Conservation (phyloP, 108 stramenopile species). For the Bacterosira constricta region DNA sequence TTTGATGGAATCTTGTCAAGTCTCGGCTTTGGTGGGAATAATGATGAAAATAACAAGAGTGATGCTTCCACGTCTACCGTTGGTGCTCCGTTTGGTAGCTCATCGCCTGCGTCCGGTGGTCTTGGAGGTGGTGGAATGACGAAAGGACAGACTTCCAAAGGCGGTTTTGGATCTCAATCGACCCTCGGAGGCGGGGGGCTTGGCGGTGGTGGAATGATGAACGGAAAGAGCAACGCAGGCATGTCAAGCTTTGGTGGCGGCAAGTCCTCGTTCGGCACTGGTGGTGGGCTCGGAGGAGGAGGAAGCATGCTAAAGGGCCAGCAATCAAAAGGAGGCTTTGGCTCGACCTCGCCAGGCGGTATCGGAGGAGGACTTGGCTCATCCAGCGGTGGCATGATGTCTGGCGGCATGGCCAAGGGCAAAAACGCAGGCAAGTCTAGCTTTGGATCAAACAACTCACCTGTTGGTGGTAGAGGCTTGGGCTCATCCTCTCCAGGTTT, state of each 20-base stretch:
- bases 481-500: too few species aligned
- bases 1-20: conserved; percentile 9
- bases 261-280: neutral
- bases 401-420: too few species aligned
- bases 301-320: conserved; percentile 1
- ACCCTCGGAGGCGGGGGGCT: neutral
- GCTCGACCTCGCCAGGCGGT: neutral
- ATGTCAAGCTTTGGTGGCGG: neutral
- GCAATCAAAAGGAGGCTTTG: conserved; percentile 1
- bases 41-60: neutral
- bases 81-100: neutral
- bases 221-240: neutral
- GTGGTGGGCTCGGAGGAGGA: neutral
- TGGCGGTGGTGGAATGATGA: neutral
- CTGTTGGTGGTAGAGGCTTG: neutral
- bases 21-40: neutral
- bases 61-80: neutral
- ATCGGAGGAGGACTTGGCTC: neutral
- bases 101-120: neutral
- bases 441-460: neutral
- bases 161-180: too few species aligned
- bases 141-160: neutral
- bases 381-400: too few species aligned
- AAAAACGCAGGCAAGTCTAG: neutral
- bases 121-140: neutral